Percentiles rank a stretch among this genome's conserved stretches.
Conservation (phyloP, 495 filamentous ascomycete genomes). For the Immersiella caudata region DNA sequence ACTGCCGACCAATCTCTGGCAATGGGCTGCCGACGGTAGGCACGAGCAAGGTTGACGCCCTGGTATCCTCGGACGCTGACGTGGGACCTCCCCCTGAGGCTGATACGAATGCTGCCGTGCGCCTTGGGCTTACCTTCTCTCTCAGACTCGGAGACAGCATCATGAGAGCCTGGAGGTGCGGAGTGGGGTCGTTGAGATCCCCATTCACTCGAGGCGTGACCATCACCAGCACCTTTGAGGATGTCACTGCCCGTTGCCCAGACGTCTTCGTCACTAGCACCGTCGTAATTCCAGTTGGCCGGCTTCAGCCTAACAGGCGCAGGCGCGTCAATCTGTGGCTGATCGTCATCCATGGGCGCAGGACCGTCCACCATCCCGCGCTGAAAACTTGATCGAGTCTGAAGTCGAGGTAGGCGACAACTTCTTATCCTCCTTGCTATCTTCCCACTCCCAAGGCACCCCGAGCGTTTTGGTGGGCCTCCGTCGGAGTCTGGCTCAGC, state of each 20-base stretch:
- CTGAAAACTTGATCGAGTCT: constrained; percentile 20
- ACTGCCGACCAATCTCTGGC: constrained; percentile 66
- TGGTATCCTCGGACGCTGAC: constrained; percentile 48
- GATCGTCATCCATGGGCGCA: not conserved
- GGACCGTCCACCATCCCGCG: constrained; percentile 19
- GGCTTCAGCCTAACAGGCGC: not conserved
- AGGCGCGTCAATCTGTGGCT: not conserved
- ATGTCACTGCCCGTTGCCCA: not conserved
- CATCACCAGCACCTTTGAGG: constrained; percentile 22
- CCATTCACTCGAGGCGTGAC: constrained; percentile 18
- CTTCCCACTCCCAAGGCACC: constrained; percentile 20
- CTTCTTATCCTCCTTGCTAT: constrained; percentile 24
- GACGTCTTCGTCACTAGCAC: constrained; percentile 23
- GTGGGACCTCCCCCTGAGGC: constrained; percentile 43
- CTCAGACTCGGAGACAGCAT: constrained; percentile 19
- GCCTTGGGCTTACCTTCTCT: not conserved
- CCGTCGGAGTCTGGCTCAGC: constrained; percentile 2
- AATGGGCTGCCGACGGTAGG: constrained; percentile 55
- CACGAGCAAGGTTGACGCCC: constrained; percentile 56
- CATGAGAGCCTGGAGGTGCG: not conserved
- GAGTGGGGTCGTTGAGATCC: not conserved
- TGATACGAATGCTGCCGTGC: constrained; percentile 29
- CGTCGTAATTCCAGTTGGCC: constrained; percentile 25
- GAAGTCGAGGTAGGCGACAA: constrained; percentile 14
- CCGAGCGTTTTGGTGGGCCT: not conserved